These are phyloP conservation scores for Sphagnurus paluster DNA, from an alignment of 1,284 basidiomycete species.

Conservation along the genomic window DNA sequence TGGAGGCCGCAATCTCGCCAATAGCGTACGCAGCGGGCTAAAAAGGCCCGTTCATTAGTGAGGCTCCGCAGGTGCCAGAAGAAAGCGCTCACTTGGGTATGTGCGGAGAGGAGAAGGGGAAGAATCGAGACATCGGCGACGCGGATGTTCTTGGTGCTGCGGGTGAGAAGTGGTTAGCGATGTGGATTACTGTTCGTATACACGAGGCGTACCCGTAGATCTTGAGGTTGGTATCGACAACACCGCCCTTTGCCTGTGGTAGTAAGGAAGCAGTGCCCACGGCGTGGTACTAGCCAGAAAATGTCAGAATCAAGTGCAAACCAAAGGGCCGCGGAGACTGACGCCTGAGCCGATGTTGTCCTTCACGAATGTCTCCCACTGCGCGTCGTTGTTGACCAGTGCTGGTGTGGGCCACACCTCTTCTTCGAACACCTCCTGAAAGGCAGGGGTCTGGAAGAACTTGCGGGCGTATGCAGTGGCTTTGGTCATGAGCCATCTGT, in stretches of 20 bases:
- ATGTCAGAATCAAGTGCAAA: not conserved
- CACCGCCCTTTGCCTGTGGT: conserved; percentile 50
- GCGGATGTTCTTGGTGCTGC: conserved; percentile 25
- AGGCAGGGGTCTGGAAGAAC: conserved; percentile 25
- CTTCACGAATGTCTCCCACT: conserved; percentile 22
- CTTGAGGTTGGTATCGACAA: conserved; percentile 49
- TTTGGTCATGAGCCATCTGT: conserved; percentile 27
- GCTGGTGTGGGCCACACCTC: conserved; percentile 26
- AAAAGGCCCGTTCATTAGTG: not conserved
- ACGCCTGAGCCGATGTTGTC: conserved; percentile 21
- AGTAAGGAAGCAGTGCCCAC: conserved; percentile 56
- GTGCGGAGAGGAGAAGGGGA: conserved; percentile 26
- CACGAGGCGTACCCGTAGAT: conserved; percentile 26
- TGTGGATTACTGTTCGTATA: not conserved
- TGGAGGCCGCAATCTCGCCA: conserved; percentile 21
- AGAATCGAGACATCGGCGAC: conserved; percentile 27
- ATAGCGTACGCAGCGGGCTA: conserved; percentile 24
- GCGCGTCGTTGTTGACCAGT: conserved; percentile 17
- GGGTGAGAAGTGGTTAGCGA: not conserved
- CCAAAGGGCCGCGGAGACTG: not conserved
- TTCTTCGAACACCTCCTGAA: conserved; percentile 25
- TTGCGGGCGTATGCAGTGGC: conserved; percentile 28
- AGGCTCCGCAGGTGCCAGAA: not conserved
- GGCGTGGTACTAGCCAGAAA: conserved; percentile 24
- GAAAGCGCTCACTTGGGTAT: conserved; percentile 22